phyloP scores from a whole-genome alignment of 257 asterid genomes.

The Euphrasia confusa region DNA sequence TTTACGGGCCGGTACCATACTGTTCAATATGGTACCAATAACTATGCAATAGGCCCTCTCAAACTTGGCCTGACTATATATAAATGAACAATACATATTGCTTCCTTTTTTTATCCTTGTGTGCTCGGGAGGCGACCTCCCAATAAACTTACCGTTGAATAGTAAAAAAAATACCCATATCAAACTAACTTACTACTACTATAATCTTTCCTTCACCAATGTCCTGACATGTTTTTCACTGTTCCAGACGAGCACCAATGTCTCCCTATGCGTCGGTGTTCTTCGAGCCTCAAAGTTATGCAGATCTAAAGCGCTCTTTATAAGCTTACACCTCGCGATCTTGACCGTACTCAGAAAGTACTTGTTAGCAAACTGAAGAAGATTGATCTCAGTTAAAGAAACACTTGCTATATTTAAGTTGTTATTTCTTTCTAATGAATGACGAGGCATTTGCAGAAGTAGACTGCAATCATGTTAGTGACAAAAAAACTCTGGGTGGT shows the following conservation, averaged over 20 bases:
- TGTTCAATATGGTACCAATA: too few species aligned
- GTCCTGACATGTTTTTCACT: conserved; percentile 45
- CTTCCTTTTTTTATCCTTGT: too few species aligned
- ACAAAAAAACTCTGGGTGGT: too few species aligned
- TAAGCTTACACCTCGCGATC: conserved; percentile 72
- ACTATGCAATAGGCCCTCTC: too few species aligned
- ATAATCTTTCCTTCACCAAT: conserved; percentile 75
- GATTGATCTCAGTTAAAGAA: conserved; percentile 15
- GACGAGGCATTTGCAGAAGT: not conserved
- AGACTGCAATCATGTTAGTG: not conserved
- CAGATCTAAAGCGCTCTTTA: conserved; percentile 32
- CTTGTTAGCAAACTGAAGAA: conserved; percentile 56
- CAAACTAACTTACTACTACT: conserved; percentile 7
- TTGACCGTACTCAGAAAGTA: conserved; percentile 49
- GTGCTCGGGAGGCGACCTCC: too few species aligned
- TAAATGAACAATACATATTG: too few species aligned
- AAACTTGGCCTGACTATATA: too few species aligned
- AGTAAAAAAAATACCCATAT: too few species aligned
- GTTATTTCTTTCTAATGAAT: not conserved
- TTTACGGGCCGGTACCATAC: too few species aligned
- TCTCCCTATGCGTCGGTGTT: conserved; percentile 66
- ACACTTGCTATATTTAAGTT: not conserved
- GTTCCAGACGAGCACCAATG: conserved; percentile 61
- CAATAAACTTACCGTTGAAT: too few species aligned
- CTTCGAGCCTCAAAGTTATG: conserved; percentile 31